Percentiles rank a stretch among this genome's conserved stretches.
These are phyloP conservation scores for Endotrypanum monterogeii DNA, from an alignment of 208 protist species.

Conservation along the genomic window DNA sequence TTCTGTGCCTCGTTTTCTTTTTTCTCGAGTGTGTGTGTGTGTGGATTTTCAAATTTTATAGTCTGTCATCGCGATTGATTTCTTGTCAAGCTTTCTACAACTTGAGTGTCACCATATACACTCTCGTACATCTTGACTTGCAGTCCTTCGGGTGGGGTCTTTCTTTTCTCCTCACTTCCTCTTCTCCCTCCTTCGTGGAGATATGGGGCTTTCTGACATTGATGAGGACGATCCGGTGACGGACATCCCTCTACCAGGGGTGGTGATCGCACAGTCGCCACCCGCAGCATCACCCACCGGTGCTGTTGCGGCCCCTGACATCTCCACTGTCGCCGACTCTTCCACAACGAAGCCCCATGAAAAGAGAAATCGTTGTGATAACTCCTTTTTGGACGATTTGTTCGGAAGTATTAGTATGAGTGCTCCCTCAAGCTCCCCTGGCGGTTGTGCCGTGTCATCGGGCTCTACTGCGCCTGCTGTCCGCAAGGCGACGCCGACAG, in stretches of 20 bases:
- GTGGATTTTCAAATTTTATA: too few relatives aligned
- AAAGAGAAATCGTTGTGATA: neutral
- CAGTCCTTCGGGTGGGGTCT: too few relatives aligned
- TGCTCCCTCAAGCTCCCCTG: neutral
- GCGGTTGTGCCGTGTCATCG: slow-evolving; percentile 2
- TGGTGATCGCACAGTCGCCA: slow-evolving; percentile 2
- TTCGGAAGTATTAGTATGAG: slow-evolving; percentile 48
- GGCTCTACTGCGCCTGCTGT: neutral
- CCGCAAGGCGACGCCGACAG: neutral
- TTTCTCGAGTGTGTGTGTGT: too few relatives aligned
- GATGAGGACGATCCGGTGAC: slow-evolving; percentile 61
- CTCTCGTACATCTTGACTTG: too few relatives aligned
- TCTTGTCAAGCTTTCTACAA: too few relatives aligned
- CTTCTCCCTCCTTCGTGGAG: neutral
- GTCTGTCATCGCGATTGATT: too few relatives aligned
- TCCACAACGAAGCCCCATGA: neutral
- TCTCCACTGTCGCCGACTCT: neutral
- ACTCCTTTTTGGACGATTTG: slow-evolving; percentile 55
- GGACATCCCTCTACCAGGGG: slow-evolving; percentile 6
- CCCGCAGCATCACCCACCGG: neutral
- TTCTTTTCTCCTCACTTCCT: neutral
- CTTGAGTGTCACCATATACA: too few relatives aligned
- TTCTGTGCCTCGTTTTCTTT: too few relatives aligned
- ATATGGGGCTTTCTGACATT: slow-evolving; percentile 87
- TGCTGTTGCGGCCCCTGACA: neutral